A percentile compares a stretch with the other conserved stretches of the same genome.
These are phyloP conservation scores for Sclerotinia minor DNA, from an alignment of 2,329 filamentous ascomycete genomes.

Conservation along the genomic window DNA sequence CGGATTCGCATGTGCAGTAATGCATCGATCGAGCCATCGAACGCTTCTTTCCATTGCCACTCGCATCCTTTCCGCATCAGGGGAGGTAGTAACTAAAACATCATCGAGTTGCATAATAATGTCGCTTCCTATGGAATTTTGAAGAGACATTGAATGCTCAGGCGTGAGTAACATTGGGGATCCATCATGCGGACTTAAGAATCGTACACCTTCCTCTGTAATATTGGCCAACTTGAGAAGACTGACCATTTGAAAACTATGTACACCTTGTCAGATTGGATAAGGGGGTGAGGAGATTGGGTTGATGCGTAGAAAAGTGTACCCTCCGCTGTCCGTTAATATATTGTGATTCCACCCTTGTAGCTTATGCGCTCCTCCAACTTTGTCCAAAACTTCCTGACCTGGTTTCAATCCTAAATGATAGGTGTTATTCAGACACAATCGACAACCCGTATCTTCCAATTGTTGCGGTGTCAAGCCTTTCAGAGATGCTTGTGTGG, in stretches of 20 bases:
- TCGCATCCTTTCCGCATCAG: slow-evolving; percentile 81
- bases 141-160: slow-evolving; percentile 92
- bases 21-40: slow-evolving; percentile 94
- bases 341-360: slow-evolving; percentile 97
- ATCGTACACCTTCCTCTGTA: slow-evolving; percentile 90
- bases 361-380: slow-evolving; percentile 90
- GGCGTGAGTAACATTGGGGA: slow-evolving; percentile 95
- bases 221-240: slow-evolving; percentile 89
- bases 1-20: slow-evolving; percentile 82
- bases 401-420: slow-evolving; percentile 94
- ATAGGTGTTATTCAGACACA: slow-evolving; percentile 98
- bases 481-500: slow-evolving; percentile 93
- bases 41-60: slow-evolving; percentile 95
- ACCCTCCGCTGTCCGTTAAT: slow-evolving; percentile 77
- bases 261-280: slow-evolving; percentile 14
- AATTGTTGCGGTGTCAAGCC: slow-evolving; percentile 91
- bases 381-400: slow-evolving; percentile 79
- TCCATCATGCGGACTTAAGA: slow-evolving; percentile 94
- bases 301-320: slow-evolving; percentile 38
- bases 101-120: slow-evolving; percentile 99
- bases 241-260: slow-evolving; percentile 97
- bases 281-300: slow-evolving; percentile 2
- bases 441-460: slow-evolving; percentile 80
- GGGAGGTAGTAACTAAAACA: slow-evolving; percentile 93
- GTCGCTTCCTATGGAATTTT: slow-evolving; percentile 96